Evolutionary conservation across 768 basidiomycete species (phyloP).

Genomic region (Naematelia encephala): DNA sequence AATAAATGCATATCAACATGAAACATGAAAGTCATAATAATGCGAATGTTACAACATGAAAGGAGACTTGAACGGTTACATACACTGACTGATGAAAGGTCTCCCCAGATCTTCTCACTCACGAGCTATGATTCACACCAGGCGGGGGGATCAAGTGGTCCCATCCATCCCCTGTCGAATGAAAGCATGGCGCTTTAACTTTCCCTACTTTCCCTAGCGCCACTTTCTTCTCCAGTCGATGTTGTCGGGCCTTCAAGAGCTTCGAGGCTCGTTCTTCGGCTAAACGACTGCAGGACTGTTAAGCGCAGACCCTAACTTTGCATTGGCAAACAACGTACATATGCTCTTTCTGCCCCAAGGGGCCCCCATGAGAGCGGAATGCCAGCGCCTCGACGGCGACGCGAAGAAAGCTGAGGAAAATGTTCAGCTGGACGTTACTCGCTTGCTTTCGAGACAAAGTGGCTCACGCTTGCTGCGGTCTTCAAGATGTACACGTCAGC

Average conservation of each 20-base stretch:
- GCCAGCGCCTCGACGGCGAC: constrained; percentile 26
- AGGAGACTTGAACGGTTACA: neutral
- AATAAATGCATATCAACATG: too few species aligned
- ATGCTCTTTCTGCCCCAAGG: constrained; percentile 2
- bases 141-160: neutral
- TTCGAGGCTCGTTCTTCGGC: neutral
- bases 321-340: constrained; percentile 24
- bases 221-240: neutral
- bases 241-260: neutral
- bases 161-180: neutral
- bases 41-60: neutral
- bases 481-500: neutral
- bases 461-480: constrained; percentile 15
- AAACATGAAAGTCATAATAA: too few species aligned
- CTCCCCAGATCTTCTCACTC: neutral
- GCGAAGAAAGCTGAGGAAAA: constrained; percentile 10
- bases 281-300: neutral
- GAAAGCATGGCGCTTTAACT: neutral
- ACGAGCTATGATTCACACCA: too few species aligned
- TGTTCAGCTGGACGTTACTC: neutral
- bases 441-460: constrained; percentile 5
- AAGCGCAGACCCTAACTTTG: neutral
- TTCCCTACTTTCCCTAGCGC: neutral
- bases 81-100: neutral
- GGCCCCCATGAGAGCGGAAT: constrained; percentile 22